Conservation (phyloP, 257 asterid species). For the Fraxinus excelsior region DNA sequence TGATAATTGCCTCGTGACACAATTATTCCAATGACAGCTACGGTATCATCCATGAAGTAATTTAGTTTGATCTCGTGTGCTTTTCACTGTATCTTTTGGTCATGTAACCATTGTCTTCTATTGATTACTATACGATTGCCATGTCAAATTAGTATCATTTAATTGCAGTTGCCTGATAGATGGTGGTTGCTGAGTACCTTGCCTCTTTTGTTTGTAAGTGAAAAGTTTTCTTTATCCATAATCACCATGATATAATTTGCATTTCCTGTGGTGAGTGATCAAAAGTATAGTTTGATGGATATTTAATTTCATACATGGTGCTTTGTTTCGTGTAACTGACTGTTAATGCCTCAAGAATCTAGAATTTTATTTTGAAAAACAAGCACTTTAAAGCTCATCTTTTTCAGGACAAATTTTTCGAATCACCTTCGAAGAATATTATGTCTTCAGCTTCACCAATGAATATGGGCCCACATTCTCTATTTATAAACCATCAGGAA, state of each 20-base stretch:
- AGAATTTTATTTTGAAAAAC: conserved; percentile 13
- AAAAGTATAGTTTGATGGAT: conserved; percentile 1
- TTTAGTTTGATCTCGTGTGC: conserved; percentile 5
- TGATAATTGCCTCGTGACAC: background rate
- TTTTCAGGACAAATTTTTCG: conserved; percentile 57
- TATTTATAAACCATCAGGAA: conserved; percentile 43
- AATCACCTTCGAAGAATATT: conserved; percentile 54
- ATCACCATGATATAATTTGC: background rate
- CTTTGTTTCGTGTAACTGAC: conserved; percentile 14
- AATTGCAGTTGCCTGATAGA: conserved; percentile 22
- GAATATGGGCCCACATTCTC: conserved; percentile 54
- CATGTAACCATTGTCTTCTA: conserved; percentile 6
- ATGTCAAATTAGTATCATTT: conserved; percentile 7
- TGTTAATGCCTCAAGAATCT: conserved; percentile 18
- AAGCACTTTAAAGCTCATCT: conserved; percentile 26
- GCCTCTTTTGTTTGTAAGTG: conserved; percentile 11
- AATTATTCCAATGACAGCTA: background rate
- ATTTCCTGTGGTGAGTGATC: conserved; percentile 24
- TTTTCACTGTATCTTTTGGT: conserved; percentile 8
- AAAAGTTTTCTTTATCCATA: conserved; percentile 4
- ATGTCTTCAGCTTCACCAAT: conserved; percentile 55
- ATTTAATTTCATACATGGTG: conserved; percentile 15
- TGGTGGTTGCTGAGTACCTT: conserved; percentile 18
- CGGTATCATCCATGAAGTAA: background rate
- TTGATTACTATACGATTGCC: conserved; percentile 15